Percentiles rank a stretch among this genome's conserved stretches.
These are phyloP conservation scores for Penicillium sp. DNA, from an alignment of 2,329 filamentous ascomycete species.

Conservation along the genomic window DNA sequence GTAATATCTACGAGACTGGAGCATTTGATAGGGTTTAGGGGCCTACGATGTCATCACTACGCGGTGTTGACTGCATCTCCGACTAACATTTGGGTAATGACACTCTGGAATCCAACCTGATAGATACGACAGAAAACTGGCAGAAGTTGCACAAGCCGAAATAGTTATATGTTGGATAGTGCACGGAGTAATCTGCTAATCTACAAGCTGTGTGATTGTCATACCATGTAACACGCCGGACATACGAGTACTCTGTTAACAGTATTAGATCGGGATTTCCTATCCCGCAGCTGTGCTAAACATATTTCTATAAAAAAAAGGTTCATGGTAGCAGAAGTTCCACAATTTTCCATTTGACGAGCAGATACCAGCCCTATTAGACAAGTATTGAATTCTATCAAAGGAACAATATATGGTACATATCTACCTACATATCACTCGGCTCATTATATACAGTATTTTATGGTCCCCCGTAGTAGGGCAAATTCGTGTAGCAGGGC, in stretches of 20 bases:
- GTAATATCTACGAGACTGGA: background rate
- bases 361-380: no score
- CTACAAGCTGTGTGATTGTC: background rate
- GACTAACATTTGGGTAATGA: background rate
- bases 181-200: background rate
- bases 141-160: background rate
- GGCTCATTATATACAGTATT: no score
- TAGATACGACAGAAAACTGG: background rate
- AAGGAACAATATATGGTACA: no score
- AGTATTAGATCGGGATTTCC: background rate
- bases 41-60: conserved; percentile 17
- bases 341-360: background rate
- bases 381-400: no score
- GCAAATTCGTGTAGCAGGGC: no score
- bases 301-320: background rate
- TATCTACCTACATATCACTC: no score
- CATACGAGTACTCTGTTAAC: background rate
- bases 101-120: background rate
- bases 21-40: background rate
- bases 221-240: background rate
- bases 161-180: background rate
- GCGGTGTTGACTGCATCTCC: conserved; percentile 13
- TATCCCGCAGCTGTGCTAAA: background rate
- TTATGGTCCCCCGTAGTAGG: no score
- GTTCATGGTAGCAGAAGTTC: background rate